These are phyloP conservation scores for Fusarium sp. DNA, from an alignment of 2,329 filamentous ascomycete genomes.

Conservation along the genomic window DNA sequence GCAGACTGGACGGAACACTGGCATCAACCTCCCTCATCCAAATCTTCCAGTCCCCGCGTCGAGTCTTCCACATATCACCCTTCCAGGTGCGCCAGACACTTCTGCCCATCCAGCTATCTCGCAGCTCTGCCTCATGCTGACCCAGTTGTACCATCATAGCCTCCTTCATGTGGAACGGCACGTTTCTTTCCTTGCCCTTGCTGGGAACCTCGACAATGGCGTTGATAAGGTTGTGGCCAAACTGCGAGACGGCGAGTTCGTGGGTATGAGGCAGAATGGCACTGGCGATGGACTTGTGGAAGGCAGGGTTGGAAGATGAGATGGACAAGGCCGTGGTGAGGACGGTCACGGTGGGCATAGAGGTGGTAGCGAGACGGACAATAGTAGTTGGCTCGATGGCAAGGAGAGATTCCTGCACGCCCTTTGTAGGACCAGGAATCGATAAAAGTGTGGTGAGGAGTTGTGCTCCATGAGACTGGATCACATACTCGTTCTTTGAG, in stretches of 20 bases:
- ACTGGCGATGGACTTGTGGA: constrained; percentile 65
- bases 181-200: constrained; percentile 56
- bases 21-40: constrained; percentile 62
- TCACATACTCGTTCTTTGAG: constrained; percentile 65
- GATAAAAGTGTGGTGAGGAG: constrained; percentile 82
- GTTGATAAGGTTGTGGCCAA: constrained; percentile 62
- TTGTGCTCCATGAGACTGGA: constrained; percentile 77
- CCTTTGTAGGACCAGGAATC: constrained; percentile 74
- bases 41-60: constrained; percentile 62
- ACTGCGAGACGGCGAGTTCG: constrained; percentile 59
- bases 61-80: constrained; percentile 65
- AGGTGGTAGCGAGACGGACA: constrained; percentile 69
- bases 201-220: constrained; percentile 61
- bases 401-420: constrained; percentile 78
- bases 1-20: constrained; percentile 31
- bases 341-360: constrained; percentile 59
- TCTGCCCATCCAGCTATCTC: constrained; percentile 63
- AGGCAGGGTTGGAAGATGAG: constrained; percentile 59
- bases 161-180: constrained; percentile 68
- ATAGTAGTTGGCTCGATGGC: constrained; percentile 64
- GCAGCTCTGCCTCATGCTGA: constrained; percentile 58
- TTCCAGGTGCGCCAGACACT: constrained; percentile 67
- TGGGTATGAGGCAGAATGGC: constrained; percentile 56
- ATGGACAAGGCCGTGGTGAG: constrained; percentile 60
- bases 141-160: constrained; percentile 60